phyloP scores from a whole-genome alignment of 805 yeast species.

The Nakazawaea ambrosiae region DNA sequence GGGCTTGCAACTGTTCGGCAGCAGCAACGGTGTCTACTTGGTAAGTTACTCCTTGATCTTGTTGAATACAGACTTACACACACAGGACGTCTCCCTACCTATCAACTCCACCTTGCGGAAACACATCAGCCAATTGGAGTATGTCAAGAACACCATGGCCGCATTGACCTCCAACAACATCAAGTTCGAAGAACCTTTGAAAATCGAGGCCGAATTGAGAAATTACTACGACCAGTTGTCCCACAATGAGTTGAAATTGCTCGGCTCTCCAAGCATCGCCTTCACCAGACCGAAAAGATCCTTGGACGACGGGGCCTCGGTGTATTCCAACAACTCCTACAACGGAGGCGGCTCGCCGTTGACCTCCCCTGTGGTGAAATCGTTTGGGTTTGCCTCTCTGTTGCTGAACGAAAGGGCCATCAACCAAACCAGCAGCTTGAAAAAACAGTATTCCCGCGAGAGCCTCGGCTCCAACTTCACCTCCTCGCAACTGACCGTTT shows the following conservation, averaged over 20 bases:
- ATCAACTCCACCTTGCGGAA: constrained; percentile 22
- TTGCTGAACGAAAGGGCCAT: constrained; percentile 4
- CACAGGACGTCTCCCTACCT: constrained; percentile 24
- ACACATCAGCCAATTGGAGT: constrained; percentile 35
- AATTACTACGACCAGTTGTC: constrained; percentile 36
- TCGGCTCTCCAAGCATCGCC: not conserved
- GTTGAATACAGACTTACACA: constrained; percentile 73
- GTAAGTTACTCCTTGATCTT: constrained; percentile 65
- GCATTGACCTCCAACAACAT: constrained; percentile 31
- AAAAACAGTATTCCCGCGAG: constrained; percentile 7
- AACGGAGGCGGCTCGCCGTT: not conserved
- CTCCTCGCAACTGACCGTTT: not conserved
- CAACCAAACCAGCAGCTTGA: not conserved
- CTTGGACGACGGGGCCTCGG: not conserved
- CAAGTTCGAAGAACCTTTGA: constrained; percentile 15
- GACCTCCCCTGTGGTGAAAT: not conserved
- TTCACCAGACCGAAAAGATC: not conserved
- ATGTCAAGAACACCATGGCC: constrained; percentile 41
- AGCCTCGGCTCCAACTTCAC: constrained; percentile 1
- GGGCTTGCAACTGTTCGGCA: constrained; percentile 30
- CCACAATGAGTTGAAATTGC: constrained; percentile 23
- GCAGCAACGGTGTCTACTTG: constrained; percentile 56
- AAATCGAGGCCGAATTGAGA: constrained; percentile 32
- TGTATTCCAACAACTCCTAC: not conserved
- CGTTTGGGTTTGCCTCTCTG: constrained; percentile 11